A percentile compares a stretch with the other conserved stretches of the same genome.
These are phyloP conservation scores for Xerocomellus intermedius DNA, from an alignment of 768 basidiomycete species.

Conservation along the genomic window DNA sequence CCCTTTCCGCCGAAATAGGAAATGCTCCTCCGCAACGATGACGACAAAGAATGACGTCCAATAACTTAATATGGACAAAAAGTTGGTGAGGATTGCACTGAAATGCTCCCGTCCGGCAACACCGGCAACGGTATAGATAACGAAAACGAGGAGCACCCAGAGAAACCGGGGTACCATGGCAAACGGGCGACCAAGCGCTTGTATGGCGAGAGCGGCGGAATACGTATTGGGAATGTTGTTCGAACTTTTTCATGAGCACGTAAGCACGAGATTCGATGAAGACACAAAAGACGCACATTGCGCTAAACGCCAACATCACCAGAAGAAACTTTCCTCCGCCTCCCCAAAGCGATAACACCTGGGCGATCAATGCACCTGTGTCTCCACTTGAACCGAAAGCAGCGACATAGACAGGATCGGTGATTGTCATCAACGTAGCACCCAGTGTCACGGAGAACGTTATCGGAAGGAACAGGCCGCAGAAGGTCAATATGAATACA, in stretches of 20 bases:
- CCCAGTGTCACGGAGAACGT: constrained; percentile 38
- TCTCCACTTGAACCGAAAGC: constrained; percentile 39
- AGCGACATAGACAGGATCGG: constrained; percentile 36
- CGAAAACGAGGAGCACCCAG: constrained; percentile 43
- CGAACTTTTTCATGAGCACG: constrained; percentile 23
- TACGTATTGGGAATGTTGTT: constrained; percentile 47
- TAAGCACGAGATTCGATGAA: neutral
- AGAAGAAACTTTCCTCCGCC: constrained; percentile 42
- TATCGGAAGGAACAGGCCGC: constrained; percentile 49
- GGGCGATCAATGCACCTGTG: too few species aligned
- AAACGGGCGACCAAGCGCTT: constrained; percentile 43
- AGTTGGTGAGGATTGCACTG: constrained; percentile 41
- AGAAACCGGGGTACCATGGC: constrained; percentile 40
- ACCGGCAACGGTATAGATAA: constrained; percentile 39
- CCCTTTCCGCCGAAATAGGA: constrained; percentile 40
- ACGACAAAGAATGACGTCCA: constrained; percentile 49
- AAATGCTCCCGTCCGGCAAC: constrained; percentile 47
- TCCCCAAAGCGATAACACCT: too few species aligned
- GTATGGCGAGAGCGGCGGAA: constrained; percentile 46
- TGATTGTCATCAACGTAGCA: constrained; percentile 43
- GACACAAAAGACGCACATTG: constrained; percentile 32
- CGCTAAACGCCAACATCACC: constrained; percentile 42
- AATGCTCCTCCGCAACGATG: constrained; percentile 46
- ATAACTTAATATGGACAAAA: constrained; percentile 44
- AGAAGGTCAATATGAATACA: constrained; percentile 50